Conservation (phyloP, 2,329 filamentous ascomycete species). For the Aspergillus thermomutatus region DNA sequence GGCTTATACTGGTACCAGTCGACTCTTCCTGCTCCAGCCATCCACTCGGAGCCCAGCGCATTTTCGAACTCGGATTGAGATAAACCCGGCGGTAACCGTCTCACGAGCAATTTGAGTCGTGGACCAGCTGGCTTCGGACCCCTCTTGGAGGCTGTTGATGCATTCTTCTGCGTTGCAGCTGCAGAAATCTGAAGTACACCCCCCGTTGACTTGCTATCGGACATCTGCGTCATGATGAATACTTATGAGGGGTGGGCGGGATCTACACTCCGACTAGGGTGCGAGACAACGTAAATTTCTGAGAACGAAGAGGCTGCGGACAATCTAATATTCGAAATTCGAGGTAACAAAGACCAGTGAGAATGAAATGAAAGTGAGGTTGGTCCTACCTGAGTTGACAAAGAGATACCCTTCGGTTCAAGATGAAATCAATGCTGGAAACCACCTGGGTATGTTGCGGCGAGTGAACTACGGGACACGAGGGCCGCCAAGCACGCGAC, state of each 20-base stretch:
- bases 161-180: slow-evolving; percentile 45
- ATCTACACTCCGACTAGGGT: not conserved
- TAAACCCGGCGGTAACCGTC: slow-evolving; percentile 81
- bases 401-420: not conserved
- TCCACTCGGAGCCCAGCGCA: slow-evolving; percentile 77
- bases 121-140: slow-evolving; percentile 47
- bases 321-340: not conserved
- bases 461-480: slow-evolving; percentile 9
- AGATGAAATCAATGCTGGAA: not conserved
- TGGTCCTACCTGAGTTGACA: not conserved
- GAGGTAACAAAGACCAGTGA: not conserved
- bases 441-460: not conserved
- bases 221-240: slow-evolving; percentile 26
- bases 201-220: slow-evolving; percentile 40
- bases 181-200: slow-evolving; percentile 53
- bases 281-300: not conserved
- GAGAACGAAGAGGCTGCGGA: not conserved
- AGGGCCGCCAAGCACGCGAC: slow-evolving; percentile 12
- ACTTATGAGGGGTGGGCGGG: not conserved
- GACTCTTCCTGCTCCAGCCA: slow-evolving; percentile 71
- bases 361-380: not conserved
- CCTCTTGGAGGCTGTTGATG: slow-evolving; percentile 45
- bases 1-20: slow-evolving; percentile 75
- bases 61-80: slow-evolving; percentile 73
- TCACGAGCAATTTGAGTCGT: slow-evolving; percentile 79